Evolutionary conservation across 495 filamentous ascomycete species (phyloP), one percentile per base, ranked within the genome.

Genomic region (Daldinia bambusicola): DNA sequence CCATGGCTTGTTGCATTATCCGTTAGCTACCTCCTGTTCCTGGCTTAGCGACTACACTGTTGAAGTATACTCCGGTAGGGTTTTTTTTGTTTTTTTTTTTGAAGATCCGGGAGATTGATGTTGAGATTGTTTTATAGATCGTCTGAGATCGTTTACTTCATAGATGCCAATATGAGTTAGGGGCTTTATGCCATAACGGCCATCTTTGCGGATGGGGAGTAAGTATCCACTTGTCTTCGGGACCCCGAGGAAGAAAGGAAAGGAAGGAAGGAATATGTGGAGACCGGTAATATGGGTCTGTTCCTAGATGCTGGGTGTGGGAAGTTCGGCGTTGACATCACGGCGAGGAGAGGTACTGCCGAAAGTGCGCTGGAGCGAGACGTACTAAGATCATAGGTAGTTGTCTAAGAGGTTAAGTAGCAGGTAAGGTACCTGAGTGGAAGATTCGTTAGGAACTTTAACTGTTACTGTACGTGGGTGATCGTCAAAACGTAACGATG

Each of bases 261-360:
- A 26, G 26, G n/a, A 45, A 20, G 26, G 3, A 26, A 26, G 26
- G n/a, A 45, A 20, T 48, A 22, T 0, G 43, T 48, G 43, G 43
- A 12, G 18, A 22, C 9, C 3, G 18, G 20, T 48, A 18, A 12
- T 48, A 18, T 48, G 18, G 18, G 20, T 18, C 43, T 48, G 41
- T 48, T 10, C 34, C 9, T 36, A 8, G 13, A 1, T 16, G n/a
- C 50, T 12, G 50, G 14, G 13, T 32, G 13, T 32, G 30, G 50
- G 50, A 30, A 31, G 26, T 53, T 32, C 50, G 50, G 14, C 7
- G 26, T 32, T 53, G 50, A 53, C 50, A 53, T 53, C 50, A 53
- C 50, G 26, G 13, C 50, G 50, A n/a, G 26, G 26, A 16, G 26
- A 32, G 30, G 1, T 26, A 53, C 7, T 31, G 7, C 50, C 50